Conservation (phyloP, 139 green algal species). For the Chlamydomonas applanata region DNA sequence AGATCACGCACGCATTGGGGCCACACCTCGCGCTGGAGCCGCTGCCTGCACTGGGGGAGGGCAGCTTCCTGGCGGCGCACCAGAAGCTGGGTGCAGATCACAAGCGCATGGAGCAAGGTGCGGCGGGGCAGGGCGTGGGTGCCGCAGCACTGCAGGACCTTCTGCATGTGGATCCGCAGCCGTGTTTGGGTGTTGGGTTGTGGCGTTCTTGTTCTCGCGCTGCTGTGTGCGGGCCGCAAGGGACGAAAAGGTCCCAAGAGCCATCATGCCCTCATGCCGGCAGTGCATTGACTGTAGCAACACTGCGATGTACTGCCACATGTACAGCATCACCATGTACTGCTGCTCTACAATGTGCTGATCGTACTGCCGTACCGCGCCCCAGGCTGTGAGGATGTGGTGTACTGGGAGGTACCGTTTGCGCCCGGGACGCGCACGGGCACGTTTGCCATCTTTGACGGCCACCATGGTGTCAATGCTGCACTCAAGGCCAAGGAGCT, state of each 20-base stretch:
- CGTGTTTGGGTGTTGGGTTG: too few species aligned
- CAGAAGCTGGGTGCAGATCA: slow-evolving; percentile 35
- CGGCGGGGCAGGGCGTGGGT: background rate
- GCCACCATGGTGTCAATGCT: slow-evolving; percentile 41
- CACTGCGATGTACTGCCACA: too few species aligned
- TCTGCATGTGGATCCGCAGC: too few species aligned
- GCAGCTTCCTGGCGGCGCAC: slow-evolving; percentile 10
- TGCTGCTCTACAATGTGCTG: too few species aligned
- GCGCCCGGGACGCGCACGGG: slow-evolving; percentile 22
- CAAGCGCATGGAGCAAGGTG: slow-evolving; percentile 27
- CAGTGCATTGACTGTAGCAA: too few species aligned
- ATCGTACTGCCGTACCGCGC: too few species aligned
- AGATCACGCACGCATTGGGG: background rate
- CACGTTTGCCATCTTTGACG: slow-evolving; percentile 61
- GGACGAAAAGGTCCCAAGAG: too few species aligned
- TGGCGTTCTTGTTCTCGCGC: background rate
- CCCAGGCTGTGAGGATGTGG: slow-evolving; percentile 42
- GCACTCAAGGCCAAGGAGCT: slow-evolving; percentile 19
- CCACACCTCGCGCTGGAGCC: background rate
- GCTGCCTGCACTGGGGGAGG: background rate
- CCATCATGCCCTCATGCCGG: too few species aligned
- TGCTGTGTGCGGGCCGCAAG: too few species aligned
- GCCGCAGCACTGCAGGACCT: too few species aligned
- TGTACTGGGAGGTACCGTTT: slow-evolving; percentile 40
- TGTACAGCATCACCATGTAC: too few species aligned